Evolutionary conservation across 2,329 filamentous ascomycete species (phyloP), one percentile per base, ranked within the genome.

Genomic region (Apiospora sp.): DNA sequence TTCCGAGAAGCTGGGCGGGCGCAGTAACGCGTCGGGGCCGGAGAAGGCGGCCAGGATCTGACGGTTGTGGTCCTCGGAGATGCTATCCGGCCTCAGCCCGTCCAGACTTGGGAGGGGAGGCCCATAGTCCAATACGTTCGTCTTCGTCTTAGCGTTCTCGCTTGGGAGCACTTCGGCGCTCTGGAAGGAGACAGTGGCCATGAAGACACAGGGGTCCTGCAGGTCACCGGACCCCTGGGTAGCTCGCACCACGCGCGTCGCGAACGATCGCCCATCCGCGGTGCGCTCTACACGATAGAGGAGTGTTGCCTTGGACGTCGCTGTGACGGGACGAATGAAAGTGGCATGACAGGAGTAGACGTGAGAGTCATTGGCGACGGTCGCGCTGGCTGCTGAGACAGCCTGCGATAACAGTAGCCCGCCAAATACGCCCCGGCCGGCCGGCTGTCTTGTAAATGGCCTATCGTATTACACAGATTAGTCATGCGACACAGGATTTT

Each of bases 101-200:
- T n/a, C n/a, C 43, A 3, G 3, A 13, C 12, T 24, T 49, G 64
- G 68, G 34, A 3, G 24, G 67, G 69, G 7, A n/a, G 19, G 8
- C 46, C 30, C 64, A 3, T 70, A 46, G n/a, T 51, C 49, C 7
- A 51, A 10, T 3, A 51, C 49, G 7, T 49, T 49, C 19, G 19
- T 19, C 22, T 19, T 10, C 6, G 46, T 10, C 46, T 22, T 8
- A 1, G 24, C 22, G 8, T 10, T 7, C 6, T 16, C 37, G 37
- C 1, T 22, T 1, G 19, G 1, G 8, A 1, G 2, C 1, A n/a
- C 13, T 0, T 16, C 58, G 14, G 30, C 27, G 3, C 48, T 24
- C 48, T 51, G 49, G 43, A 73, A 73, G 16, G 64, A 61, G n/a
- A 73, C 46, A 14, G 72, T 73, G 19, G 69, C 72, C 8, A 69